A percentile compares a stretch with the other conserved stretches of the same genome.
Conservation (phyloP, 345 rosid species). For the Streptanthus diversifolius region DNA sequence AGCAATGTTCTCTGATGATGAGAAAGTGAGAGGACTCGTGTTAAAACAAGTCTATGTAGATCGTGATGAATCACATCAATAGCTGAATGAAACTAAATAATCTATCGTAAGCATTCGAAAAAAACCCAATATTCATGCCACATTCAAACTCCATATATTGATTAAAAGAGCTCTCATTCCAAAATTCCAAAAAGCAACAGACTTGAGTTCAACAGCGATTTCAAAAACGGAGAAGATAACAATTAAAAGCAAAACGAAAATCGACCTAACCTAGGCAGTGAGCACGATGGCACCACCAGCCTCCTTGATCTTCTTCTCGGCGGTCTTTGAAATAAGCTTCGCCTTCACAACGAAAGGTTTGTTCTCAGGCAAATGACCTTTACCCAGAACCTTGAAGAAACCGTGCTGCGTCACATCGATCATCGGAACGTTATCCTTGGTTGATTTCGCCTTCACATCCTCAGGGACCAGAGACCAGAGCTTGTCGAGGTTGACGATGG, state of each 20-base stretch:
- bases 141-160: background rate
- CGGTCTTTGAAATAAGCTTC: slow-evolving; percentile 55
- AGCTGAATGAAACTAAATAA: background rate
- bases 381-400: slow-evolving; percentile 53
- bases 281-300: slow-evolving; percentile 61
- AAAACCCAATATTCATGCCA: background rate
- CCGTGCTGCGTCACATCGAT: slow-evolving; percentile 63
- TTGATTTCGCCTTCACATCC: slow-evolving; percentile 51
- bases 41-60: too few species aligned
- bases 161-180: slow-evolving; percentile 21
- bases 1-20: slow-evolving; percentile 46
- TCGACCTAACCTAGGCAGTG: slow-evolving; percentile 32
- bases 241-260: background rate
- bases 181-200: background rate
- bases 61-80: background rate
- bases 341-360: slow-evolving; percentile 61
- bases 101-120: background rate
- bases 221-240: background rate
- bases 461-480: slow-evolving; percentile 63
- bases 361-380: slow-evolving; percentile 51
- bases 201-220: slow-evolving; percentile 11
- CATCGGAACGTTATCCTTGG: slow-evolving; percentile 50
- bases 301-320: slow-evolving; percentile 72
- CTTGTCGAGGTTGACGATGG: slow-evolving; percentile 64
- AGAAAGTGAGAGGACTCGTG: slow-evolving; percentile 43